Conservation (phyloP, 2,329 filamentous ascomycete species). For the Penicillium sp. region DNA sequence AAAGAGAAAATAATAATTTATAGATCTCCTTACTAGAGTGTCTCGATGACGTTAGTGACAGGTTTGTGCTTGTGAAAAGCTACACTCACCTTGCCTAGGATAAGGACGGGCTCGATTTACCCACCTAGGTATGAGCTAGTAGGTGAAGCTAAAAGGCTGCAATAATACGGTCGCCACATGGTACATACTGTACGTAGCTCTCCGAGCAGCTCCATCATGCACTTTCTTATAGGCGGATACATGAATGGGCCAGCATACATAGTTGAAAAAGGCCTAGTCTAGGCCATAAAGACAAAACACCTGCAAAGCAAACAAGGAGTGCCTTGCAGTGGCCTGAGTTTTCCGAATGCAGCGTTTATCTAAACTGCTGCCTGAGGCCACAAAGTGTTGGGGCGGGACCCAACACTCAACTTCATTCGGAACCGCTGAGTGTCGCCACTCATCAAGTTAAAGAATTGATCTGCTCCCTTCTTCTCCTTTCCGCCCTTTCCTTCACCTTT, state of each 20-base stretch:
- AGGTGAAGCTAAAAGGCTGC: background rate
- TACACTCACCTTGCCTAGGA: background rate
- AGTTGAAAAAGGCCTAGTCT: background rate
- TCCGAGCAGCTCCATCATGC: background rate
- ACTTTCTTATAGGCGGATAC: background rate
- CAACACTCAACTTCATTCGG: slow-evolving; percentile 22
- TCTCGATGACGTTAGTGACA: too few relatives aligned
- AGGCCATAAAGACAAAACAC: background rate
- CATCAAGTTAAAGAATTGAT: slow-evolving; percentile 8
- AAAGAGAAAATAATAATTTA: too few relatives aligned
- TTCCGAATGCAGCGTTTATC: background rate
- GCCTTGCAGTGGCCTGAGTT: too few relatives aligned
- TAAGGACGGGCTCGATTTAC: background rate
- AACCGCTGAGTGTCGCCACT: slow-evolving; percentile 16
- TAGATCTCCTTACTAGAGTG: too few relatives aligned
- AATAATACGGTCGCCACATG: background rate
- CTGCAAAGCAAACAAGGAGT: too few relatives aligned
- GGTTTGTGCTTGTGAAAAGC: too few relatives aligned
- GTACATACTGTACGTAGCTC: background rate
- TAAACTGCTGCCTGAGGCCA: slow-evolving; percentile 12
- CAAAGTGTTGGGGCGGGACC: slow-evolving; percentile 35
- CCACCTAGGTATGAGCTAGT: background rate
- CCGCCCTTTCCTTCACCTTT: background rate
- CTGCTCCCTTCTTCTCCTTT: background rate
- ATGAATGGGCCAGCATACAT: too few relatives aligned